Base-by-base conservation (phyloP, 2,329 filamentous ascomycete species). In the Blastomyces parvus region DNA sequence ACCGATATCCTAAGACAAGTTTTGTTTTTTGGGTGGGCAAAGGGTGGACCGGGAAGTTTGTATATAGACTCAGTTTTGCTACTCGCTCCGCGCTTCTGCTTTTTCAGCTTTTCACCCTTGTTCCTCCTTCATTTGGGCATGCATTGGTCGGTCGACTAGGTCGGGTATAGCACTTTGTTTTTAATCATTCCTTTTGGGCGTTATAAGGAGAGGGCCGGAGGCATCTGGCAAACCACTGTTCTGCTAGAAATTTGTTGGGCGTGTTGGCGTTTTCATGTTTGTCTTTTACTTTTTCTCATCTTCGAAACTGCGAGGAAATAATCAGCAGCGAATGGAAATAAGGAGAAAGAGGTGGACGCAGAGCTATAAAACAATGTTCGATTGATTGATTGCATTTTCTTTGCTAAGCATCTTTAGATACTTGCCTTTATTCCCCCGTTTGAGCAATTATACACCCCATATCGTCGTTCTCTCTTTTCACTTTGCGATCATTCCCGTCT, bases 211-310 rank as follows among this genome's bases (percentile, higher is more conserved):
- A 9, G 40, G 40, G 9, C 3, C 19, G 46, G 38, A 52, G 11
- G n/a, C 60, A 53, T 55, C 22, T 40, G 58, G 60, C 38, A 22
- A 19, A 60, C 40, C 33, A 38, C 42, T 27, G n/a, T 59, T 46
- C 9, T 56, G 17, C 53, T 33, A 40, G 57, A 25, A 11, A 53
- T 55, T 52, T 56, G 4, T 4, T 33, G 38, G 52, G 42, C 53
- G 64, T 63, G 59, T 62, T 52, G 61, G 64, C 44, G 57, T 61
- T 61, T 59, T 60, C 13, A 14, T 55, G n/a, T 36, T 56, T 36
- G 22, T 30, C 17, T 46, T 22, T 48, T 48, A n/a, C n/a, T 48
- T 52, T 58, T 25, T 36, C 22, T 33, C 14, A 5, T 17, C n/a
- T 19, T 33, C 33, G 7, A 52, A 55, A 9, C n/a, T 3, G 13